Base-by-base conservation (phyloP, 441 rosid genomes). In the Croton laevigatus region DNA sequence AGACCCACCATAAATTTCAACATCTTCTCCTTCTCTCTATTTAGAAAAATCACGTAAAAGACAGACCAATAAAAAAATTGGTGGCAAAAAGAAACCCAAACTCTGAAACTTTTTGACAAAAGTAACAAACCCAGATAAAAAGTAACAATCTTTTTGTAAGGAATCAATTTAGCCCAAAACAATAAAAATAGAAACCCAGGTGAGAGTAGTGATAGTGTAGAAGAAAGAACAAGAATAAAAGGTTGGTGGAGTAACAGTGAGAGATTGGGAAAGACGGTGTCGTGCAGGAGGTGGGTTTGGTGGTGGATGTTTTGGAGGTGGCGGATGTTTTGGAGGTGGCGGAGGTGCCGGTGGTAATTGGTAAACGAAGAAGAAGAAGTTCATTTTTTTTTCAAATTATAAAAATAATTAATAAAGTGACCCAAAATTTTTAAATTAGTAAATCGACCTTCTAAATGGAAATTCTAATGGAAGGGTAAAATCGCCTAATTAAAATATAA, bases 1-100 rank as follows among this genome's bases (percentile, higher is more conserved):
- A 90, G 93, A 62, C 87, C 96, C 64, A 82, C 52, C 80, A 73
- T 7, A 85, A 78, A 82, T 49, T 8, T 78, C 81, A 76, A 10
- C 87, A 81, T 85, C 65, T 46, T 66, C 16, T 42, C 16, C 40
- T 57, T 54, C 34, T 54, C 54, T 51, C 57, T 65, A 68, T 58
- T 57, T 34, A 59, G 66, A 68, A 55, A 0, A 51, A 9, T 58
- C 55, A n/a, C 8, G 8, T 6, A 23, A 27, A 48, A 46, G 6
- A 19, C 16, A 4, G 27, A n/a, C 60, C 34, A 48, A 57, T 45
- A 45, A 52, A 42, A 19, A 55, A 48, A n/a, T n/a, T 20, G 36
- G 34, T 55, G 12, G 44, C 12, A 22, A 22, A 8, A 53, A 53
- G 22, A 7, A 53, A 3, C 11, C 32, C 27, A 53, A 53, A 34